Conservation (phyloP, 139 green algal species). For the Edaphochlamys debaryana region DNA sequence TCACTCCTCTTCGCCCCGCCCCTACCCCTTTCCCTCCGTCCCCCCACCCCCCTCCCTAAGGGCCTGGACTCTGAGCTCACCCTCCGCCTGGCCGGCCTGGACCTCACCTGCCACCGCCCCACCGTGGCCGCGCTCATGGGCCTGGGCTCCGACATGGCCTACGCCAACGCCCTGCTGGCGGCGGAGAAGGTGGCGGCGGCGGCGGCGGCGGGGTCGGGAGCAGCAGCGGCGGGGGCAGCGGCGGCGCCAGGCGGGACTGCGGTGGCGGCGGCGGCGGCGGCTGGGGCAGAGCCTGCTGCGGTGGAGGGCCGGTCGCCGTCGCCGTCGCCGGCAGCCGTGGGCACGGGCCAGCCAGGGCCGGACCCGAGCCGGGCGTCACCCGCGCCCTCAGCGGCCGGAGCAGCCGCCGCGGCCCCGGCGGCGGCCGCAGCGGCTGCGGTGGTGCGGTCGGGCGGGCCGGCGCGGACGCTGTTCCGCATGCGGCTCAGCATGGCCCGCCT, state of each 20-base stretch:
- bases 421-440: background rate
- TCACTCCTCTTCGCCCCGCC: too few species aligned
- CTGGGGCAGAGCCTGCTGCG: too few species aligned
- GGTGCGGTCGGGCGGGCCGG: constrained; percentile 19
- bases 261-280: too few species aligned
- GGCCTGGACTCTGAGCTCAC: constrained; percentile 19
- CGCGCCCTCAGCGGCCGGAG: too few species aligned
- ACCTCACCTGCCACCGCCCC: constrained; percentile 78
- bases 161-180: constrained; percentile 29
- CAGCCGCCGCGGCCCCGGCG: too few species aligned
- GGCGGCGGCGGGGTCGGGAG: background rate
- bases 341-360: too few species aligned
- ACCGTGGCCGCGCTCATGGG: constrained; percentile 91
- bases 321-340: too few species aligned
- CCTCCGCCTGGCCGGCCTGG: constrained; percentile 4
- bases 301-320: too few species aligned
- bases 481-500: constrained; percentile 7
- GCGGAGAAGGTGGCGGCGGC: background rate
- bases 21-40: too few species aligned
- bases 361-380: too few species aligned
- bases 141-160: constrained; percentile 78
- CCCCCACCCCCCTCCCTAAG: background rate
- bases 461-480: constrained; percentile 20
- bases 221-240: too few species aligned
- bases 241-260: background rate